A percentile compares a stretch with the other conserved stretches of the same genome.
Conservation (phyloP, 176 grass and related monocot genomes). For the Eragrostis nindensis region DNA sequence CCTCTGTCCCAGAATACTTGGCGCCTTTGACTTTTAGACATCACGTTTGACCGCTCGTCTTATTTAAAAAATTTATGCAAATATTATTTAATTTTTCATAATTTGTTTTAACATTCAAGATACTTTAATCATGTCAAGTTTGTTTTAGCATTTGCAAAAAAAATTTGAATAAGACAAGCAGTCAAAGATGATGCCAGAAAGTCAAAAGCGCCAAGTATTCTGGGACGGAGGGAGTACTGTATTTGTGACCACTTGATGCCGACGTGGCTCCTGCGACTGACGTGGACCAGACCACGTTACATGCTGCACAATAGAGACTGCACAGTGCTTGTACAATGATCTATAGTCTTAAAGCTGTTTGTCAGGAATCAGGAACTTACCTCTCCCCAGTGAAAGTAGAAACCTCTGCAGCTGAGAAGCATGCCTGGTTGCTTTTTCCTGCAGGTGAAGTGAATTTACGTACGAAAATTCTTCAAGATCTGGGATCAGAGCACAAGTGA, state of each 20-base stretch:
- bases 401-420: neutral
- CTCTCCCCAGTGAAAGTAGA: neutral
- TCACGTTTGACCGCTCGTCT: too few species aligned
- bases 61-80: too few species aligned
- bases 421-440: neutral
- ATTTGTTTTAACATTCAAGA: too few species aligned
- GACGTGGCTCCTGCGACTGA: slow-evolving; percentile 30
- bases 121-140: too few species aligned
- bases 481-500: neutral
- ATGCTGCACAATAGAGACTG: neutral
- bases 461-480: neutral
- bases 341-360: neutral
- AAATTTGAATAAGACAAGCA: too few species aligned
- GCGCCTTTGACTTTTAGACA: too few species aligned
- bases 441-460: neutral
- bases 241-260: slow-evolving; percentile 9
- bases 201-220: too few species aligned
- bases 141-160: too few species aligned
- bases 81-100: too few species aligned
- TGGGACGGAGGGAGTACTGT: too few species aligned
- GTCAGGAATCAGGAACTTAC: neutral
- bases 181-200: too few species aligned
- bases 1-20: too few species aligned
- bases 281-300: slow-evolving; percentile 23
- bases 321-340: neutral